These are phyloP conservation scores for Datura wrightii DNA, from an alignment of 257 asterid genomes.

Conservation along the genomic window DNA sequence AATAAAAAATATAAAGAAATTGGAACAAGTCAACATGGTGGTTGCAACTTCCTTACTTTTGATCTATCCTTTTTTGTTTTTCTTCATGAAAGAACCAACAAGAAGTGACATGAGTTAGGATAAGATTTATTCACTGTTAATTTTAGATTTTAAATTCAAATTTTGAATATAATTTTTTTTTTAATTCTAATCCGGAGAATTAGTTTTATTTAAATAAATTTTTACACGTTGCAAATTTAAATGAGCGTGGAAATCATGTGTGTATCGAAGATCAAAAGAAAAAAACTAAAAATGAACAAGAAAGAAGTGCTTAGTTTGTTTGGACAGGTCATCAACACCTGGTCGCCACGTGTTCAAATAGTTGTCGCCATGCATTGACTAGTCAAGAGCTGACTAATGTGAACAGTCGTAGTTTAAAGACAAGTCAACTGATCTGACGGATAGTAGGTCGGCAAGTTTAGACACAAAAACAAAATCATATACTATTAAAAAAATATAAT, in stretches of 20 bases:
- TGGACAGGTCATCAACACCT: conserved; percentile 30
- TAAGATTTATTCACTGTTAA: no score
- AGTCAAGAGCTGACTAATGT: conserved; percentile 18
- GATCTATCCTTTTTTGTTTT: neutral
- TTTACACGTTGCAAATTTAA: no score
- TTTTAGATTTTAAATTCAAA: no score
- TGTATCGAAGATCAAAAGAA: no score
- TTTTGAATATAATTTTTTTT: neutral
- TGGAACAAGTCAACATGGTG: conserved; percentile 41
- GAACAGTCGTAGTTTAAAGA: conserved; percentile 29
- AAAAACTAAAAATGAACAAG: neutral
- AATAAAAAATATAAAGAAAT: neutral
- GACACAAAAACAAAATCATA: neutral
- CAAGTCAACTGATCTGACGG: conserved; percentile 39
- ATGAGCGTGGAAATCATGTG: no score
- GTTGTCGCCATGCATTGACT: neutral
- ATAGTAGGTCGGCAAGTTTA: conserved; percentile 28
- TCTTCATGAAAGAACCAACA: neutral
- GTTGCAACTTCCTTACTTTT: conserved; percentile 34
- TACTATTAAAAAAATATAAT: neutral
- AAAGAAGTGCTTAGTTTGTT: neutral
- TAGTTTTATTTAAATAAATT: no score
- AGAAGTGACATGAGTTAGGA: no score
- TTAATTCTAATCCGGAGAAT: no score
- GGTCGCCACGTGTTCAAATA: conserved; percentile 36